Evolutionary conservation across 169 alveolate genomes (phyloP).

Genomic region (Plasmodium chabaudi): DNA sequence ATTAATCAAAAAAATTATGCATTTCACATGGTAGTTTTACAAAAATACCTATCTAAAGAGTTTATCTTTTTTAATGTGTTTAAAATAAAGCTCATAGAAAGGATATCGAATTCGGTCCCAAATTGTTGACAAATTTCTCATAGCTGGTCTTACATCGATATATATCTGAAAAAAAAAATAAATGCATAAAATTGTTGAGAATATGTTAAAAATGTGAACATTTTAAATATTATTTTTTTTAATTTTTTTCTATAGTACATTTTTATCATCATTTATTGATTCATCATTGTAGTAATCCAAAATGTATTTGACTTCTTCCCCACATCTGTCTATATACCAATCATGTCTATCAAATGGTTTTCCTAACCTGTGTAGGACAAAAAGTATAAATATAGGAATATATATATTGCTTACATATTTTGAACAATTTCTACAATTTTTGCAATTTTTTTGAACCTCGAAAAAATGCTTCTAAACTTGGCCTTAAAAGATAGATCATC

Average conservation of each 20-base stretch:
- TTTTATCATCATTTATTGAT: constrained; percentile 77
- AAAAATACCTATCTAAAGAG: constrained; percentile 6
- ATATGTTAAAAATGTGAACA: background rate
- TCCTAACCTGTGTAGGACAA: constrained; percentile 76
- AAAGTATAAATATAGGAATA: background rate
- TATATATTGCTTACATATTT: background rate
- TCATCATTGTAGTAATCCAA: constrained; percentile 91
- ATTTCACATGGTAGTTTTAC: background rate
- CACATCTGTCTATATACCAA: constrained; percentile 89
- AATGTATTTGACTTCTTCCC: constrained; percentile 86
- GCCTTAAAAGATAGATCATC: constrained; percentile 84
- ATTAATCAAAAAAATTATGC: too few species aligned
- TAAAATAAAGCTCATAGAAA: constrained; percentile 66
- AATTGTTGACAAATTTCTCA: constrained; percentile 81
- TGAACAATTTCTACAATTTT: background rate
- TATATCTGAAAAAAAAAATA: constrained; percentile 74
- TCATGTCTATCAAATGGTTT: constrained; percentile 90
- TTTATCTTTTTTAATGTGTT: constrained; percentile 39
- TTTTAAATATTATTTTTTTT: too few species aligned
- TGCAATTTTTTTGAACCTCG: constrained; percentile 9
- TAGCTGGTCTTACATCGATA: constrained; percentile 87
- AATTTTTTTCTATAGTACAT: too few species aligned
- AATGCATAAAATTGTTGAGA: background rate
- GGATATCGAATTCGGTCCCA: constrained; percentile 80
- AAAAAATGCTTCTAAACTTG: constrained; percentile 73